phyloP scores from a whole-genome alignment of 345 rosid species.

The Boechera retrofracta region DNA sequence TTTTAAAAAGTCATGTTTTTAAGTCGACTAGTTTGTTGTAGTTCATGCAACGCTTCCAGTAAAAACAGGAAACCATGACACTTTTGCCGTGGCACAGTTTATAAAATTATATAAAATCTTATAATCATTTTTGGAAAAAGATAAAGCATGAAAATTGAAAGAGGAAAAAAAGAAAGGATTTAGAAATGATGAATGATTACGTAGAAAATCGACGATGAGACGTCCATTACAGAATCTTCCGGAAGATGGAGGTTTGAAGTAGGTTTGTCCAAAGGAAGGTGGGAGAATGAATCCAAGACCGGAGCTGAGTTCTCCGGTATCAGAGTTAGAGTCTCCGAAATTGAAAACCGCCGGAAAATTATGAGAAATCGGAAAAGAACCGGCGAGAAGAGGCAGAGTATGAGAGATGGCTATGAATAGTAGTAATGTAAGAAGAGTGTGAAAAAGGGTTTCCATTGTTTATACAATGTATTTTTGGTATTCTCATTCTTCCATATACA shows the following conservation, averaged over 20 bases:
- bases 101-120: not conserved
- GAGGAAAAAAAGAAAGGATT: not conserved
- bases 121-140: not conserved
- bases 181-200: constrained; percentile 33
- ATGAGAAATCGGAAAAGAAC: constrained; percentile 35
- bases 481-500: constrained; percentile 3
- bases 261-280: constrained; percentile 51
- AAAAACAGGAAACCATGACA: not conserved
- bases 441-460: constrained; percentile 23
- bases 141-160: not conserved
- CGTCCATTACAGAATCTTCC: constrained; percentile 60
- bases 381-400: constrained; percentile 9
- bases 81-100: not conserved
- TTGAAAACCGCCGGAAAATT: constrained; percentile 59
- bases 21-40: constrained; percentile 18
- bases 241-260: constrained; percentile 48
- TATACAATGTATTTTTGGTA: not conserved
- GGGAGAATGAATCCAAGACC: constrained; percentile 46
- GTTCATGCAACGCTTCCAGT: not conserved
- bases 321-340: constrained; percentile 68
- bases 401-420: constrained; percentile 18
- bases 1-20: not conserved
- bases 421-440: constrained; percentile 4
- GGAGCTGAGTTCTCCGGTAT: constrained; percentile 58
- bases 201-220: constrained; percentile 58